Base-by-base conservation (phyloP, 306 rosid species). In the Cucumis hystrix region DNA sequence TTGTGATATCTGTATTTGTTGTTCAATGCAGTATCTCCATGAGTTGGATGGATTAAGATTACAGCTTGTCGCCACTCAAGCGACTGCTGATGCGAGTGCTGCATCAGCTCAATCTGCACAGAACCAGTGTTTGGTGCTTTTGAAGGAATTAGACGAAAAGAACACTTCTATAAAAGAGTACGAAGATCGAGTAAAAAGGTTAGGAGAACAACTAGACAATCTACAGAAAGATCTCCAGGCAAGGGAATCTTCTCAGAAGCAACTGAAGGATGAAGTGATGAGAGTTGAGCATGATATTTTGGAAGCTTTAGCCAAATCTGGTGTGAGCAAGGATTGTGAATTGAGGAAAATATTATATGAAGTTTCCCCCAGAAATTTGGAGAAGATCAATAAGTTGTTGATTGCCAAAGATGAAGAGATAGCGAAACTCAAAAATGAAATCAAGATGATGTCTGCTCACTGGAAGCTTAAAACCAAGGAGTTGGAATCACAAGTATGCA, bases 401-500 rank as follows among this genome's bases (percentile, higher is more conserved):
- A 83, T 81, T 71, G 83, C 80, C 2, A 96, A 96, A 86, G 99
- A 96, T 76, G 91, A 87, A 63, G 97, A 96, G 83, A 89, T 96
- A 65, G 79, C 76, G 11, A 89, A 81, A 52, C 83, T 96, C 75
- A 92, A 80, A 85, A 97, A 92, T 83, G 97, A 96, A 84, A 86
- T 92, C 76, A 89, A 81, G 88, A 85, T 87, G 6, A 89, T 91
- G 91, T 88, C 96, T 65, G 84, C 88, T 82, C 93, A 92, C 78
- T 96, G 98, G 98, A 96, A 85, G 84, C 91, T 84, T 54, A 96
- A 89, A 84, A 96, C 99, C 25, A 89, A 91, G 84, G 99, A 96
- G 79, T 84, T 91, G 83, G 99, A 96, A 82, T 87, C 97, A 77
- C 98, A 96, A 91, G 99, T 96, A 87, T 75, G 75, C 71, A 21